These are phyloP conservation scores for Podosphaera xanthii DNA, from an alignment of 2,329 filamentous ascomycete species.

Conservation along the genomic window DNA sequence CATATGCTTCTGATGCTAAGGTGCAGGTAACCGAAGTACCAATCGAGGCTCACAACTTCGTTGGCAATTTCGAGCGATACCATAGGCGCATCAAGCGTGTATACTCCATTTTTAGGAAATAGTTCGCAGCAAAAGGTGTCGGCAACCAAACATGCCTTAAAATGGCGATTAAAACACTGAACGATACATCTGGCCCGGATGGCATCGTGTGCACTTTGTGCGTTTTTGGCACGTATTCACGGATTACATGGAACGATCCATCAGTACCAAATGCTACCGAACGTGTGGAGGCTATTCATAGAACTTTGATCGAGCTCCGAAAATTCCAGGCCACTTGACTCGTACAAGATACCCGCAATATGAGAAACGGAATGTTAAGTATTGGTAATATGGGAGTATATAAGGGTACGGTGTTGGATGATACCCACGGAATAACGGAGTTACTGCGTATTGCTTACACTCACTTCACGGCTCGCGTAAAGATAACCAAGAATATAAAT, in stretches of 20 bases:
- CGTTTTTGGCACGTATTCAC: background rate
- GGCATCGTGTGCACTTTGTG: background rate
- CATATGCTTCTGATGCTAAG: background rate
- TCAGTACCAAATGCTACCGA: background rate
- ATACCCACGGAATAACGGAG: too few relatives aligned
- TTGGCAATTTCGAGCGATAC: constrained; percentile 2
- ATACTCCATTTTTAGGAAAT: background rate
- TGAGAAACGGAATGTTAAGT: too few relatives aligned
- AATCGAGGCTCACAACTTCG: constrained; percentile 1
- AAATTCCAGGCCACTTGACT: background rate
- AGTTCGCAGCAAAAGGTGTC: background rate
- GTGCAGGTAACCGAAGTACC: background rate
- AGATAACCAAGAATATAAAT: too few relatives aligned
- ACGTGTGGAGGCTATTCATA: constrained; percentile 1
- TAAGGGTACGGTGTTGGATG: too few relatives aligned
- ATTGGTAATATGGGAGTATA: too few relatives aligned
- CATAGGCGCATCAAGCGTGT: background rate
- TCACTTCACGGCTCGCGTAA: too few relatives aligned
- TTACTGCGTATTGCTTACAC: too few relatives aligned
- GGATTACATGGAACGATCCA: background rate
- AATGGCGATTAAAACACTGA: constrained; percentile 1
- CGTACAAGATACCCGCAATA: too few relatives aligned
- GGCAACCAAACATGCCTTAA: background rate
- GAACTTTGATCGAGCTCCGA: constrained; percentile 3
- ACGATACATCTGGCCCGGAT: background rate